A percentile compares a stretch with the other conserved stretches of the same genome.
These are phyloP conservation scores for Pilaira anomala DNA, from an alignment of 192 early-diverging fungal species.

Conservation along the genomic window DNA sequence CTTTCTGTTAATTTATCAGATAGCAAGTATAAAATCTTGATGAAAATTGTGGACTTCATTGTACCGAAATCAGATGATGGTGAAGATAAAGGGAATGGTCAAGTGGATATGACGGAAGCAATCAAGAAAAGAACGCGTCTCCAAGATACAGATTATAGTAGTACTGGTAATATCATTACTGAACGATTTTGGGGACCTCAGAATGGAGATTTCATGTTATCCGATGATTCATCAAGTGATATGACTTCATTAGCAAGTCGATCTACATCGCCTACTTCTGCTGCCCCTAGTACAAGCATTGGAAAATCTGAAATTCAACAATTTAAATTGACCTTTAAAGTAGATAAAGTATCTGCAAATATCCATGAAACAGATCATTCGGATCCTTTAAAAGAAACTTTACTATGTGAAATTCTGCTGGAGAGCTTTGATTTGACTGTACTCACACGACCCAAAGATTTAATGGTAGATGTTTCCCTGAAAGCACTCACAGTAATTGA, in stretches of 20 bases:
- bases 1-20: constrained; percentile 79
- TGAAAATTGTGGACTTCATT: constrained; percentile 69
- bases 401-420: constrained; percentile 64
- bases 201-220: background rate
- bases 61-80: constrained; percentile 25
- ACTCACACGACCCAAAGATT: constrained; percentile 63
- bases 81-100: constrained; percentile 16
- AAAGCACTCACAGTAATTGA: constrained; percentile 76
- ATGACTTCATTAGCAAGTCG: background rate
- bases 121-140: constrained; percentile 15
- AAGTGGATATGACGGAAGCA: background rate
- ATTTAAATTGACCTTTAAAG: constrained; percentile 55
- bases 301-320: constrained; percentile 12
- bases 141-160: background rate
- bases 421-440: constrained; percentile 68
- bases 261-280: background rate
- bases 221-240: constrained; percentile 11
- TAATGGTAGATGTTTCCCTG: constrained; percentile 71
- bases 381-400: constrained; percentile 39
- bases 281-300: background rate
- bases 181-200: background rate
- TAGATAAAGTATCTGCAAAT: constrained; percentile 61
- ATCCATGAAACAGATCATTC: constrained; percentile 54
- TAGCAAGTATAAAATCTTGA: constrained; percentile 78
- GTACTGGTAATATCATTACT: background rate